Conservation (phyloP, 2,329 filamentous ascomycete species). For the Penicillium sp. region DNA sequence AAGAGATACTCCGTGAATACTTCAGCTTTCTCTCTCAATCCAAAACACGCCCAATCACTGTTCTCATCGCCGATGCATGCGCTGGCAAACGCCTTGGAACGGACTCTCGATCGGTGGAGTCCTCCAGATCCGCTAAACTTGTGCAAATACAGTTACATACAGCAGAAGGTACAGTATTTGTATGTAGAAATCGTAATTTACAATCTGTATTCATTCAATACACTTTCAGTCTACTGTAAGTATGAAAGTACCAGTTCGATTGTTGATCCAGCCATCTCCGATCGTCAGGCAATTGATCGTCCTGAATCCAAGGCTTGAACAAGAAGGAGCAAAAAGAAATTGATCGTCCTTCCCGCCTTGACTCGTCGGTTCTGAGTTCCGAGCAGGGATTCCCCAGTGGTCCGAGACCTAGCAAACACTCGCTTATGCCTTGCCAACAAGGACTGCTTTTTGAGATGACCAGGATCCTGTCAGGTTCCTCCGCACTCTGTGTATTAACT, state of each 20-base stretch:
- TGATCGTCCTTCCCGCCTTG: not conserved
- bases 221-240: not conserved
- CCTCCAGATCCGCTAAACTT: not conserved
- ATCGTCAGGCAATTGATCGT: not conserved
- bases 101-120: not conserved
- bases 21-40: not conserved
- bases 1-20: not conserved
- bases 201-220: not conserved
- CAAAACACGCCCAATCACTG: not conserved
- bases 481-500: no score
- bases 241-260: not conserved
- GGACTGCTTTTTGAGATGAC: not conserved
- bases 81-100: conserved; percentile 18
- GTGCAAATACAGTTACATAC: no score
- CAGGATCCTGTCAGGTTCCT: no score
- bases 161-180: not conserved
- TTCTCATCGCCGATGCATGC: conserved; percentile 11
- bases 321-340: not conserved
- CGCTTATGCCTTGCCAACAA: not conserved
- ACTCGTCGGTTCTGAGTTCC: not conserved
- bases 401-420: not conserved
- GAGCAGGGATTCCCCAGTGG: not conserved
- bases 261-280: not conserved
- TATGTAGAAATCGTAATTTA: not conserved
- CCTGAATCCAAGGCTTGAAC: not conserved